Evolutionary conservation across 495 filamentous ascomycete genomes (phyloP).

Genomic region (Staphylotrichum longicolle): DNA sequence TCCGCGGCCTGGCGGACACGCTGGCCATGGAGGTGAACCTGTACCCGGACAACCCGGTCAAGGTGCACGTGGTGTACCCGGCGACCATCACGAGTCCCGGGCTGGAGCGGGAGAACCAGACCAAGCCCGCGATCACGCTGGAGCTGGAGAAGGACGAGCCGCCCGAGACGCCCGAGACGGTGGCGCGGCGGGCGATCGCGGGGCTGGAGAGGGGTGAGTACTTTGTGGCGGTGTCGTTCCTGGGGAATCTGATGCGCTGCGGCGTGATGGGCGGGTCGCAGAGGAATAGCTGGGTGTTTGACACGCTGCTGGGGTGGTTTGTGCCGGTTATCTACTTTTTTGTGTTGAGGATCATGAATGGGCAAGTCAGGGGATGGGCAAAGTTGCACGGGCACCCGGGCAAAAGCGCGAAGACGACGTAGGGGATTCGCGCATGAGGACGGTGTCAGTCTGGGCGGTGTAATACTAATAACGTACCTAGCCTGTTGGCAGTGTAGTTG

Average conservation of each 20-base stretch:
- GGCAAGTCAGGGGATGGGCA: constrained; percentile 56
- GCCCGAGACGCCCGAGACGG: constrained; percentile 71
- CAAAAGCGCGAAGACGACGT: constrained; percentile 34
- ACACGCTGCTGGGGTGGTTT: constrained; percentile 60
- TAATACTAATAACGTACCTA: too few relatives aligned
- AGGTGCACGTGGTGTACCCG: constrained; percentile 81
- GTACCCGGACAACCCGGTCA: constrained; percentile 67
- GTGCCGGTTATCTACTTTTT: constrained; percentile 60
- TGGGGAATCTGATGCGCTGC: constrained; percentile 67
- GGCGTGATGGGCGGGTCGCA: constrained; percentile 54
- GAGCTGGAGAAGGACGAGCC: constrained; percentile 80
- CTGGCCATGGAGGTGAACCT: constrained; percentile 79
- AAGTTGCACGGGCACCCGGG: constrained; percentile 57
- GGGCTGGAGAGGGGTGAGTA: constrained; percentile 79
- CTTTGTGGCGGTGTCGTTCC: constrained; percentile 66
- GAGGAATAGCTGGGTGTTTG: constrained; percentile 58
- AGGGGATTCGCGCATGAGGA: neutral
- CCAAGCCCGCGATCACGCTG: constrained; percentile 78
- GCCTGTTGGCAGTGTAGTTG: too few relatives aligned
- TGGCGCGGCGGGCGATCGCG: constrained; percentile 65
- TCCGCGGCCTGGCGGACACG: constrained; percentile 78
- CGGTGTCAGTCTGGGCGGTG: too few relatives aligned
- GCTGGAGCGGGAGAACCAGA: constrained; percentile 70
- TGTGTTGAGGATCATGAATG: constrained; percentile 56
- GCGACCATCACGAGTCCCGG: constrained; percentile 77